phyloP scores from a whole-genome alignment of 805 yeast species.

The Metschnikowia rubicola region DNA sequence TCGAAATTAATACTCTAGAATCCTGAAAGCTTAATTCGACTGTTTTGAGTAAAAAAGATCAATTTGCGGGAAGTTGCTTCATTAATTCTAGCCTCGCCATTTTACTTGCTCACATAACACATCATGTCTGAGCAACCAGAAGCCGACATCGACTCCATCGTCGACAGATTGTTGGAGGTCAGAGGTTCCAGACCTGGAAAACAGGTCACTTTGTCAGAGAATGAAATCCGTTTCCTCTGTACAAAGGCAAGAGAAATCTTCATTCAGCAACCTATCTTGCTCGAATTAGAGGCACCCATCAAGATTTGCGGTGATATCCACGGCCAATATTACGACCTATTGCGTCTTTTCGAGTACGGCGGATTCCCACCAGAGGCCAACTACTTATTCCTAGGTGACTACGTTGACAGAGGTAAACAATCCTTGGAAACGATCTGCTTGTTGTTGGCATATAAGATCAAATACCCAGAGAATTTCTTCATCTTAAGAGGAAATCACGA shows the following conservation, averaged over 20 bases:
- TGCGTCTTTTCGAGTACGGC: constrained; percentile 95
- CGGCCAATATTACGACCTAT: constrained; percentile 94
- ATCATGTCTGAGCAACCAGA: constrained; percentile 48
- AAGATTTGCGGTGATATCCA: constrained; percentile 96
- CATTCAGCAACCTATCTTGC: constrained; percentile 92
- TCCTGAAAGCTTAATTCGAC: not conserved
- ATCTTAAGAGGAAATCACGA: constrained; percentile 97
- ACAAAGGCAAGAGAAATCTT: constrained; percentile 97
- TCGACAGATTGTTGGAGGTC: constrained; percentile 93
- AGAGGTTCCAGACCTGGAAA: constrained; percentile 98
- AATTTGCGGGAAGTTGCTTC: too few species aligned
- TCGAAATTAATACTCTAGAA: not conserved
- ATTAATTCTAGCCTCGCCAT: not conserved
- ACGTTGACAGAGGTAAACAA: constrained; percentile 98
- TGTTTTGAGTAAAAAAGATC: too few species aligned
- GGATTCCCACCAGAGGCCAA: constrained; percentile 99
- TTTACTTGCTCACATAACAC: not conserved
- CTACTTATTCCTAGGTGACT: constrained; percentile 92
- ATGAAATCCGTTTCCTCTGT: constrained; percentile 91
- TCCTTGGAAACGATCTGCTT: constrained; percentile 93
- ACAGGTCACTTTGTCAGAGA: constrained; percentile 90
- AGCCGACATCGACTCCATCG: constrained; percentile 94
- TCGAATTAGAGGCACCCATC: constrained; percentile 96
- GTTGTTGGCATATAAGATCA: constrained; percentile 91
- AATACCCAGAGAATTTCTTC: constrained; percentile 97